phyloP scores from a whole-genome alignment of 2,329 filamentous ascomycete species.

The Apiospora phragmitis region DNA sequence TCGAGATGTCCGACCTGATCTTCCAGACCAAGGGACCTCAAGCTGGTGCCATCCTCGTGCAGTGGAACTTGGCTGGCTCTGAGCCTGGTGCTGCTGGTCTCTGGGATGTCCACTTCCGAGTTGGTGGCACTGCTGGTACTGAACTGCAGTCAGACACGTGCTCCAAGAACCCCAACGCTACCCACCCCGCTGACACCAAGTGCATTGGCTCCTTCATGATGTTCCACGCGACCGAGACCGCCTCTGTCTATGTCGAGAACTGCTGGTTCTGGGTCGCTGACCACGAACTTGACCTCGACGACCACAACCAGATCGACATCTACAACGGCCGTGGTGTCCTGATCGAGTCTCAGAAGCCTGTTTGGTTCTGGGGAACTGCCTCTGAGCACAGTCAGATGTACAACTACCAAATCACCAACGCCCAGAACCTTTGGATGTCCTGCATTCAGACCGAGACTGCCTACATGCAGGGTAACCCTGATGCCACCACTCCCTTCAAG shows the following conservation, averaged over 20 bases:
- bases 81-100: conserved; percentile 72
- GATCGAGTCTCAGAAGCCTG: conserved; percentile 74
- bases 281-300: conserved; percentile 77
- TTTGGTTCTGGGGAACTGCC: conserved; percentile 81
- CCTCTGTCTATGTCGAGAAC: conserved; percentile 82
- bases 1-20: conserved; percentile 87
- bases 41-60: conserved; percentile 84
- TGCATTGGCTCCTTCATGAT: conserved; percentile 77
- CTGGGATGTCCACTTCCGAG: conserved; percentile 95
- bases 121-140: conserved; percentile 85
- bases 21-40: conserved; percentile 82
- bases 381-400: conserved; percentile 67
- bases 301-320: conserved; percentile 79
- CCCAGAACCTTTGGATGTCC: conserved; percentile 78
- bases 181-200: conserved; percentile 60
- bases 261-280: conserved; percentile 89
- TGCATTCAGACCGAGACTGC: conserved; percentile 89
- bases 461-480: conserved; percentile 83
- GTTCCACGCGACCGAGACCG: conserved; percentile 61
- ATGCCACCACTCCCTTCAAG: conserved; percentile 65
- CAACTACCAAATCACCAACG: conserved; percentile 83
- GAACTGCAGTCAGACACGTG: conserved; percentile 78
- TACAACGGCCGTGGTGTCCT: conserved; percentile 85
- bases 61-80: conserved; percentile 81
- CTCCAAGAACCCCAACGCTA: conserved; percentile 69